Evolutionary conservation across 768 basidiomycete species (phyloP).

Genomic region (Wakefieldia striispora): DNA sequence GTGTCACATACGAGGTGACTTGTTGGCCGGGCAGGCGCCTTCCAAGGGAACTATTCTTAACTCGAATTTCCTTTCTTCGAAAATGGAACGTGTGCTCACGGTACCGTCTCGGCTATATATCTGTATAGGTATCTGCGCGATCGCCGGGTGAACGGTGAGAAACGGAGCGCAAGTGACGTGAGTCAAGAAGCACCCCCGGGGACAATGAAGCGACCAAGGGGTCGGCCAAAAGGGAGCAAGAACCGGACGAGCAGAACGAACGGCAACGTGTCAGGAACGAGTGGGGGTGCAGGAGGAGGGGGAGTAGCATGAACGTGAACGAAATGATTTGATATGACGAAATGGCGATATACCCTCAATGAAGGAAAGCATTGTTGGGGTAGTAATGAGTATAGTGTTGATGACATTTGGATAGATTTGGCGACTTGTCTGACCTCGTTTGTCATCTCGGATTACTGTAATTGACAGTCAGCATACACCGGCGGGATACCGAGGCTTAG

Average conservation of each 20-base stretch:
- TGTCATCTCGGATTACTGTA: not conserved
- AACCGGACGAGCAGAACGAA: slow-evolving; percentile 36
- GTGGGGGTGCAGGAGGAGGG: slow-evolving; percentile 5
- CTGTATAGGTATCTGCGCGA: slow-evolving; percentile 56
- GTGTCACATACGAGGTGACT: not conserved
- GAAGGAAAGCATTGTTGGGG: not conserved
- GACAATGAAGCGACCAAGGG: slow-evolving; percentile 53
- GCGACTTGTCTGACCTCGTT: not conserved
- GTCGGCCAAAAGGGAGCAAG: slow-evolving; percentile 71
- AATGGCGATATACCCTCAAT: slow-evolving; percentile 7
- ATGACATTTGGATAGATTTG: not conserved
- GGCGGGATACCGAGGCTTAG: slow-evolving; percentile 15
- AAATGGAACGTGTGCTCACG: slow-evolving; percentile 18
- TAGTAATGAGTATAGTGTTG: no score
- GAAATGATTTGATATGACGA: no score
- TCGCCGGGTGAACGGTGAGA: slow-evolving; percentile 53
- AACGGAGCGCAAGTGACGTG: slow-evolving; percentile 26
- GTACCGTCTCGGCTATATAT: slow-evolving; percentile 7
- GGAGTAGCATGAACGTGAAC: not conserved
- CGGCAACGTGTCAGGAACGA: slow-evolving; percentile 12
- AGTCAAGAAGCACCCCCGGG: slow-evolving; percentile 29
- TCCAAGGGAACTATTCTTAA: slow-evolving; percentile 2
- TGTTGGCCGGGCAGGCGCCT: not conserved
- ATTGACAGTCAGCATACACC: slow-evolving; percentile 3
- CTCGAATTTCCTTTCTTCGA: not conserved